Evolutionary conservation across 208 protist genomes (phyloP), one percentile per base, ranked within the genome.

Genomic region (Angomonas desouzai): DNA sequence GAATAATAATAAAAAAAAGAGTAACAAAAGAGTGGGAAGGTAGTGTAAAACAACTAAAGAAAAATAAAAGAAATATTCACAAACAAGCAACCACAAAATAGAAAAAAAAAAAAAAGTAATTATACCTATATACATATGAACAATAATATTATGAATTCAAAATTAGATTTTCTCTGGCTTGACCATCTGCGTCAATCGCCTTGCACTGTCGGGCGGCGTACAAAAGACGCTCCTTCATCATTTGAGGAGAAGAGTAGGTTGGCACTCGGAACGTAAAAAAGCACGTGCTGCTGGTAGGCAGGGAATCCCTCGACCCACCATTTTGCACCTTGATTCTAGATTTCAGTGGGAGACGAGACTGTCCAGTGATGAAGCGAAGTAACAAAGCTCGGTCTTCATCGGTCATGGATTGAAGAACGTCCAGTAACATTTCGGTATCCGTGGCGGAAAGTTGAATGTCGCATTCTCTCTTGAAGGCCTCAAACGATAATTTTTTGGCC

Each of bases 201-300:
- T 88, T 91, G 71, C 97, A 98, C 36, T 98, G 88, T 0, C 86
- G 92, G 13, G 97, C 91, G 0, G 97, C 97, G 73, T 98, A 98
- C 2, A 98, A 56, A n/a, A 98, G 55, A 36, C 83, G 84, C 64
- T 97, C 87, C 64, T 80, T 86, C 93, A 98, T 97, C 29, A 91
- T 68, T 20, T 92, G 72, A 0, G 66, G 33, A 1, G 83, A 93
- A 20, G 83, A 81, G 63, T 98, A 98, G 1, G 70, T 68, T 16
- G 97, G 96, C 3, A 98, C 45, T 7, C 90, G 82, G 22, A 98
- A 77, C 1, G 83, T 93, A 61, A 98, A 98, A 73, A 98, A 98
- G 73, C 97, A 98, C 20, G 97, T 98, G 62, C 87, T 85, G 55
- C 89, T 92, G 0, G 91, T 90, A 25, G 96, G 94, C 28, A 98